Base-by-base conservation (phyloP, 495 filamentous ascomycete genomes). In the Parathielavia appendiculata region DNA sequence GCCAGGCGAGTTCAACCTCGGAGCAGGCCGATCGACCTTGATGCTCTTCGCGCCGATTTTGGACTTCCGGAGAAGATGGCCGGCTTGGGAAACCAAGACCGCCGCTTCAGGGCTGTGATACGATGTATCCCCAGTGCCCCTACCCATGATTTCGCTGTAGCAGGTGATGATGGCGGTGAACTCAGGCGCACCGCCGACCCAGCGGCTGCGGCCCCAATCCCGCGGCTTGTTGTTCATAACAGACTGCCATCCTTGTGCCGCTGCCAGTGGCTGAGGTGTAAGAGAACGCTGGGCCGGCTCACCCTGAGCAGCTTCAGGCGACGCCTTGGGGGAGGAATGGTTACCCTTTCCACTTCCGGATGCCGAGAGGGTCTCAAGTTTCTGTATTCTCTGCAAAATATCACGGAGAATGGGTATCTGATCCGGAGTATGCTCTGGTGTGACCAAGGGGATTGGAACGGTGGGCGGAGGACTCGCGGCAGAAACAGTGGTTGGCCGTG, bases 21-120 rank as follows among this genome's bases (percentile, higher is more conserved):
- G 32, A 13, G 51, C 34, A 5, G 51, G 51, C 23, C 39, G 51
- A n/a, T 8, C 26, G 4, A 44, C 12, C 51, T 44, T 54, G 51
- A 54, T 40, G 22, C 22, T 20, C 16, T 54, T 54, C 2, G 39
- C 51, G 4, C 22, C 32, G 39, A 17, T 32, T 39, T 54, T 54
- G 23, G 38, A 54, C 14, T 23, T 40, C 13, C 11, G 51, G 16
- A 44, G 51, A 23, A 40, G 3, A 1, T 44, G 13, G 23, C 1
- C 26, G 7, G 51, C 51, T 34, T 54, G 38, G 48, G 36, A 0
- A 14, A 44, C 34, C 6, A 54, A 23, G 12, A 23, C 39, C 8
- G 38, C 22, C 7, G 39, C 51, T 5, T 54, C 39, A 4, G 51
- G 35, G 1, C 36, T 17, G 13, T 38, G 48, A 14, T 38, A 51